These are phyloP conservation scores for Candida chilensis DNA, from an alignment of 805 yeast species.

Conservation along the genomic window DNA sequence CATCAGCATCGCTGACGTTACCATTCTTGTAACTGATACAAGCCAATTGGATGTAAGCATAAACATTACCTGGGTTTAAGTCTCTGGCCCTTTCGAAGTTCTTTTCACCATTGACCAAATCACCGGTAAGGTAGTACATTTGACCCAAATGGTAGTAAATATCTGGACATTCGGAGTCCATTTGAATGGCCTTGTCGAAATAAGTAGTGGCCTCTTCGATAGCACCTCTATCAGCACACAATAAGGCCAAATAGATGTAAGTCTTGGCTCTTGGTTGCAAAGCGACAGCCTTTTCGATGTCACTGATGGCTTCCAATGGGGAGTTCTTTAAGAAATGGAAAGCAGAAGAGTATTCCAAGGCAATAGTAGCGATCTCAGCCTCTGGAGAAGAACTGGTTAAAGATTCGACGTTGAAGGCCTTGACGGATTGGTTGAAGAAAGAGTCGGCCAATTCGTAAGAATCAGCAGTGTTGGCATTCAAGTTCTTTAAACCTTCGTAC, in stretches of 20 bases:
- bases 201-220: conserved; percentile 50
- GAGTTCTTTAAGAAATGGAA: conserved; percentile 77
- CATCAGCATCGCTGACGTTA: conserved; percentile 47
- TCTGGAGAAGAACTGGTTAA: conserved; percentile 22
- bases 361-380: conserved; percentile 47
- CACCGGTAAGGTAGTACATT: conserved; percentile 72
- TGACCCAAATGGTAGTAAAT: conserved; percentile 93
- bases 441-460: conserved; percentile 57
- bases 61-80: conserved; percentile 67
- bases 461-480: conserved; percentile 41
- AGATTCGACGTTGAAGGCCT: conserved; percentile 26
- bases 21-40: conserved; percentile 84
- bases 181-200: conserved; percentile 61
- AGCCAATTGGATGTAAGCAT: conserved; percentile 86
- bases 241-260: conserved; percentile 72
- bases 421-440: conserved; percentile 49
- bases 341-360: conserved; percentile 78
- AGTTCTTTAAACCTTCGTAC: conserved; percentile 51
- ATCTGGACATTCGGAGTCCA: conserved; percentile 70
- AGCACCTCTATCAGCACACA: conserved; percentile 72
- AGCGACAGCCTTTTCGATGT: conserved; percentile 56
- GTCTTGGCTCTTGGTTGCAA: conserved; percentile 74
- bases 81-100: conserved; percentile 73
- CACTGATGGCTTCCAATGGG: conserved; percentile 51
- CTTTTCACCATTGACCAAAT: conserved; percentile 59